phyloP scores from a whole-genome alignment of 2,329 filamentous ascomycete species.

The Amphichorda felina region DNA sequence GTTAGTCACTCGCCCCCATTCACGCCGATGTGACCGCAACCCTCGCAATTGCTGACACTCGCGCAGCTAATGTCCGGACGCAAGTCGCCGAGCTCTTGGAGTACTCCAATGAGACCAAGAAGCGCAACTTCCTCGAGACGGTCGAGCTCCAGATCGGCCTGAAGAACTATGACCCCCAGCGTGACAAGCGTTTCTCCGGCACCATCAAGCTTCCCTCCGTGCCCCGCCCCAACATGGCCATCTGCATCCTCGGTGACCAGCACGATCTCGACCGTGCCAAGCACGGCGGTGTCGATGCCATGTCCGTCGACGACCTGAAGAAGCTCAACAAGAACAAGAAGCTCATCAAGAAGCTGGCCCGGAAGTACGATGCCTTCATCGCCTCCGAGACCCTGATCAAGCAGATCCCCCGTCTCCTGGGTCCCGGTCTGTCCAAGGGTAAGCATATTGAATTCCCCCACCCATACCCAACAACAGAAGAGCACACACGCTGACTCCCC shows the following conservation, averaged over 20 bases:
- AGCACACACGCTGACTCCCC: background rate
- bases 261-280: conserved; percentile 99
- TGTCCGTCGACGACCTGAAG: conserved; percentile 98
- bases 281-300: conserved; percentile 96
- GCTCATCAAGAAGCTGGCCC: conserved; percentile 99
- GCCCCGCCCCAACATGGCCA: conserved; percentile 81
- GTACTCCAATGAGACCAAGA: conserved; percentile 91
- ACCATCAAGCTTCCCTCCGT: conserved; percentile 91
- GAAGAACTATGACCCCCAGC: conserved; percentile 98
- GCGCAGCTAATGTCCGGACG: conserved; percentile 77
- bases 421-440: conserved; percentile 96
- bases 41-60: background rate
- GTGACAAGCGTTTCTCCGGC: conserved; percentile 99
- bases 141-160: conserved; percentile 87
- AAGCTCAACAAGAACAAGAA: conserved; percentile 99
- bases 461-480: background rate
- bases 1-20: conserved; percentile 23
- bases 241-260: conserved; percentile 67
- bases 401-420: conserved; percentile 99
- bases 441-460: conserved; percentile 25
- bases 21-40: background rate
- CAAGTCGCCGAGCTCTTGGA: conserved; percentile 91
- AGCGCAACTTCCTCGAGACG: conserved; percentile 95
- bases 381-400: conserved; percentile 97
- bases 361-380: conserved; percentile 99